phyloP scores from a whole-genome alignment of 78 protist genomes.

The slime mould (Dictyostelium discoideum) region DNA sequence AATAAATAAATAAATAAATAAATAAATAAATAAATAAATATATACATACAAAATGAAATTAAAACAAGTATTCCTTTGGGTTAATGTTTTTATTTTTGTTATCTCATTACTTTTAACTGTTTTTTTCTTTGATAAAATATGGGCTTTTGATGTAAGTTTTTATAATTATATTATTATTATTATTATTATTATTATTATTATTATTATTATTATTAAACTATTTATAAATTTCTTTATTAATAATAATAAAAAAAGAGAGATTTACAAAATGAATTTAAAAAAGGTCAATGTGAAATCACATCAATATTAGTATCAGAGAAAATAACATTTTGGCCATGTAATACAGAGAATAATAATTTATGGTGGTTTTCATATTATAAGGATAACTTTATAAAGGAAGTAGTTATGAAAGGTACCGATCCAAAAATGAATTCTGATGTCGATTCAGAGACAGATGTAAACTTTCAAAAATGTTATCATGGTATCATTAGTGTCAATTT shows the following conservation, averaged over 20 bases:
- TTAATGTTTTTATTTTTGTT: not conserved
- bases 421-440: not conserved
- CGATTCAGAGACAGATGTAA: not conserved
- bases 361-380: not conserved
- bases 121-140: not conserved
- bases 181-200: too few species aligned
- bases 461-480: not conserved
- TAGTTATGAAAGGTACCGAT: not conserved
- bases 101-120: not conserved
- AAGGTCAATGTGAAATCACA: not conserved
- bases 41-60: not conserved
- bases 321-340: not conserved
- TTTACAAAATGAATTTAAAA: not conserved
- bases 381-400: not conserved
- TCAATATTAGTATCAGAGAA: not conserved
- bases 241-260: not conserved
- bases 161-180: not conserved
- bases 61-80: not conserved
- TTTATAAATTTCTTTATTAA: too few species aligned
- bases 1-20: too few species aligned
- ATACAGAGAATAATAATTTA: not conserved
- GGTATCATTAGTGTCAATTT: not conserved
- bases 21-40: too few species aligned
- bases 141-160: not conserved
- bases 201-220: too few species aligned